These are phyloP conservation scores for Hypoxylon subgilvum DNA, from an alignment of 495 filamentous ascomycete species.

Conservation along the genomic window DNA sequence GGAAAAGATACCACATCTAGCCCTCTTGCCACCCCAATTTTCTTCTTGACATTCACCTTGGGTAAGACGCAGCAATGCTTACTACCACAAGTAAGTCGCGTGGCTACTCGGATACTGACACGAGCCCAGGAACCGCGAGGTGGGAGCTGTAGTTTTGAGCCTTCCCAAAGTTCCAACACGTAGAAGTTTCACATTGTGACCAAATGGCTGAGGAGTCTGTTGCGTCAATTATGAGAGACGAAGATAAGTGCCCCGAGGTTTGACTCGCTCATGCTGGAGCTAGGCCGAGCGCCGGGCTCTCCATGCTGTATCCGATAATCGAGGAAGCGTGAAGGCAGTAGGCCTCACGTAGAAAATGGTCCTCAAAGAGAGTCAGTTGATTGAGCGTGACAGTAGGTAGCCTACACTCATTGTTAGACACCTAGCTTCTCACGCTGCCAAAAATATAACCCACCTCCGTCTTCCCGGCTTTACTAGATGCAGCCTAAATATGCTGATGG, in stretches of 20 bases:
- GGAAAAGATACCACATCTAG: background rate
- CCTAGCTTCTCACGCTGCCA: no score
- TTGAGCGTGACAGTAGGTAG: no score
- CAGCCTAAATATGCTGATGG: background rate
- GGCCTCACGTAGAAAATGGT: background rate
- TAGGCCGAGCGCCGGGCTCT: background rate
- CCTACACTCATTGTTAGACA: no score
- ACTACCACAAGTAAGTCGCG: background rate
- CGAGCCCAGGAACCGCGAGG: background rate
- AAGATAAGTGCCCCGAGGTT: constrained; percentile 32
- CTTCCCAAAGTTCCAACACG: background rate
- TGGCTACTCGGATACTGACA: background rate
- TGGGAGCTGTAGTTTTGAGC: constrained; percentile 1
- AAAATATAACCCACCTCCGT: background rate
- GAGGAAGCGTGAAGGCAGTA: no score
- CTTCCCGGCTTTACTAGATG: no score
- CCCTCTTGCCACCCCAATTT: background rate
- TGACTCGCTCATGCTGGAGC: constrained; percentile 10
- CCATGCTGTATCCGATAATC: no score
- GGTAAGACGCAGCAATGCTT: constrained; percentile 4
- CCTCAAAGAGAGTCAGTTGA: constrained; percentile 7
- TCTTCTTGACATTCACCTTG: background rate
- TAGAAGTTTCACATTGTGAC: background rate
- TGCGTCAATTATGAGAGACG: constrained; percentile 33
- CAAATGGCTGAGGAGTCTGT: constrained; percentile 21